Evolutionary conservation across 2,329 filamentous ascomycete species (phyloP), one percentile per base, ranked within the genome.

Genomic region (Atkinsonella hypoxylon): DNA sequence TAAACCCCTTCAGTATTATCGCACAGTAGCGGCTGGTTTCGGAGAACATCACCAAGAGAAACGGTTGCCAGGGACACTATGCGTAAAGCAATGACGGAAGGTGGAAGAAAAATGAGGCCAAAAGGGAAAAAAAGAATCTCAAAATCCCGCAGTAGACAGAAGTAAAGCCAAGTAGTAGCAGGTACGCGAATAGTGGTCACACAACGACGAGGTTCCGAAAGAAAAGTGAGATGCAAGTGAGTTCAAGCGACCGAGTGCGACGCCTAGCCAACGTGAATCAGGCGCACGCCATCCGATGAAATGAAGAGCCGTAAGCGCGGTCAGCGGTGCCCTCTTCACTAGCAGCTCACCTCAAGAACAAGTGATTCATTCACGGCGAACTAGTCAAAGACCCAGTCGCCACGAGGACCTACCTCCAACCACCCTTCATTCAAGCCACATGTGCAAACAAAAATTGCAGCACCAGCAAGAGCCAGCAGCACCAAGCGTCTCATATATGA

Each of bases 221-320:
- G 20, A 17, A 31, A 48, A 48, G 47, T 48, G 47, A 48, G 39
- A 26, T 22, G 39, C 1, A 43, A 48, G 47, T 48, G 47, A 48
- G 47, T 34, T 48, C 15, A 30, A 11, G 39, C 10, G 38, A 18
- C 12, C 15, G 17, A 7, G 17, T 30, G 45, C 15, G 34, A 47
- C 44, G 44, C 15, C 30, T 36, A 20, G 44, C 26, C 13, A 44
- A 22, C 12, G 18, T 44, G 15, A 30, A 22, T 17, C 30, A 1
- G 22, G 41, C 41, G n/a, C 18, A 2, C 22, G 7, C 13, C 13
- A 22, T 30, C 41, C 12, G 20, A 44, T 26, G 12, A 44, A 26
- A 44, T 26, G 13, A 26, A 30, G n/a, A 22, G 41, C 11, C 41
- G 30, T n/a, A 9, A 44, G n/a, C 8, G 22, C n/a, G 34, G 1